These are phyloP conservation scores for Nakataea oryzae DNA, from an alignment of 2,329 filamentous ascomycete genomes.

Conservation along the genomic window DNA sequence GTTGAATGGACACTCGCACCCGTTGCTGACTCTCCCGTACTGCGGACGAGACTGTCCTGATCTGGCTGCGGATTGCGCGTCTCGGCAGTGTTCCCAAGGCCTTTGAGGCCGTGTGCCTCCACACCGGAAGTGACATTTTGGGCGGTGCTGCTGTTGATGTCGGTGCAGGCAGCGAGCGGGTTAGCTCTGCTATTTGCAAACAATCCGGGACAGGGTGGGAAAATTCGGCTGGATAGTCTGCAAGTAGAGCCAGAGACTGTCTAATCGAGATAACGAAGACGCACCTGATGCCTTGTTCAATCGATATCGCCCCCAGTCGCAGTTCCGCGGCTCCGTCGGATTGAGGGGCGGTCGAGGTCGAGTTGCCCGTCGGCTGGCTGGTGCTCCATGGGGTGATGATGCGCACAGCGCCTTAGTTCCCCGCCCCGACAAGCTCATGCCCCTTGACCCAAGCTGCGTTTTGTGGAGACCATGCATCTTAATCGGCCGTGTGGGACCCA, in stretches of 20 bases:
- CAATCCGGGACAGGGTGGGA: neutral
- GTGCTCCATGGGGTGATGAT: neutral
- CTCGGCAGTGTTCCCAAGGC: slow-evolving; percentile 2
- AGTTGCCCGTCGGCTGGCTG: neutral
- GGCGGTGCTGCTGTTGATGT: neutral
- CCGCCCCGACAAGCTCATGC: neutral
- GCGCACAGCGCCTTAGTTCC: neutral
- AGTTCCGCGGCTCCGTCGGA: neutral
- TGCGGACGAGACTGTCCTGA: slow-evolving; percentile 33
- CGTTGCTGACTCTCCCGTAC: slow-evolving; percentile 47
- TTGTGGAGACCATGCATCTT: neutral
- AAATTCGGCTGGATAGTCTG: neutral
- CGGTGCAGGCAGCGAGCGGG: neutral
- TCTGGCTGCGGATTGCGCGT: slow-evolving; percentile 11
- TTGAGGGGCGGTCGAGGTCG: neutral
- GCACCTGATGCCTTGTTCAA: neutral
- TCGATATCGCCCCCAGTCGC: neutral
- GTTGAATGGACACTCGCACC: slow-evolving; percentile 22
- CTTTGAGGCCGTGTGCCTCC: slow-evolving; percentile 26
- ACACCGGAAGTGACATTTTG: slow-evolving; percentile 35
- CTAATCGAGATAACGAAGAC: neutral
- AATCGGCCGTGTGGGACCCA: neutral
- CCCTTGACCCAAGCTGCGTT: neutral
- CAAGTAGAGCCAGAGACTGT: neutral
- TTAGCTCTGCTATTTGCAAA: neutral